Evolutionary conservation across 148 eudicot species (phyloP).

Genomic region (Chenopodium album): DNA sequence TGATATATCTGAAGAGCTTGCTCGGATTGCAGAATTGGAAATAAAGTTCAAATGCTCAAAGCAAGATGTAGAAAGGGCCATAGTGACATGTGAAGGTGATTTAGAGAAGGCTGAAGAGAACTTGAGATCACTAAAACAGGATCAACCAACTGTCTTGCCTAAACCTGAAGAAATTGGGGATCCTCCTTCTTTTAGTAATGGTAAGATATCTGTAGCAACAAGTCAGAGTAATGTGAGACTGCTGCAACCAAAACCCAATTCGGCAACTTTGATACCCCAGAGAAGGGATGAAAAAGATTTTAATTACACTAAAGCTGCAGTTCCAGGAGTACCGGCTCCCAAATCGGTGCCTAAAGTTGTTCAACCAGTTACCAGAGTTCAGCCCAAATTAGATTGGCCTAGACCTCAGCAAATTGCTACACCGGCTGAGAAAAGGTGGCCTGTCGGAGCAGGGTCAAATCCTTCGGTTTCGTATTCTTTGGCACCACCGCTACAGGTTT

Average conservation of each 20-base stretch:
- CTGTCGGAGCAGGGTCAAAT: conserved; percentile 46
- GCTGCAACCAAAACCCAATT: conserved; percentile 44
- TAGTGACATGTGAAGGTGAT: conserved; percentile 85
- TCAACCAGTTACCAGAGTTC: conserved; percentile 50
- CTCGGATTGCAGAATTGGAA: conserved; percentile 74
- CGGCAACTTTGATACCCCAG: conserved; percentile 40
- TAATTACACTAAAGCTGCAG: conserved; percentile 57
- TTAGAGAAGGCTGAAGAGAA: conserved; percentile 76
- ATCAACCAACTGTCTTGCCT: conserved; percentile 36
- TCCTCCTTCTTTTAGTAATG: conserved; percentile 41
- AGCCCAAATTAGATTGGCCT: conserved; percentile 63
- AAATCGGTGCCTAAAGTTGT: conserved; percentile 48
- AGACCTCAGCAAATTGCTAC: conserved; percentile 50
- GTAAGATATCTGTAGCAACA: conserved; percentile 37
- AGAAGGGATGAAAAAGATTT: conserved; percentile 78
- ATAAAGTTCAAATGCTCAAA: conserved; percentile 63
- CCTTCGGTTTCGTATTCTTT: conserved; percentile 61
- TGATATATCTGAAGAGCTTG: conserved; percentile 89
- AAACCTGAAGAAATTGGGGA: conserved; percentile 67
- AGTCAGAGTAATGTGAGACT: conserved; percentile 44
- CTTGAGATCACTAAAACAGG: conserved; percentile 64
- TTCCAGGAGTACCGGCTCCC: conserved; percentile 38
- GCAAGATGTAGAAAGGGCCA: conserved; percentile 81
- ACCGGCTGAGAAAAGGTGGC: conserved; percentile 67
- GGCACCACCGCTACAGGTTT: conserved; percentile 54